Conservation (phyloP, 331 rosid species). For the Cucumis variabilis region DNA sequence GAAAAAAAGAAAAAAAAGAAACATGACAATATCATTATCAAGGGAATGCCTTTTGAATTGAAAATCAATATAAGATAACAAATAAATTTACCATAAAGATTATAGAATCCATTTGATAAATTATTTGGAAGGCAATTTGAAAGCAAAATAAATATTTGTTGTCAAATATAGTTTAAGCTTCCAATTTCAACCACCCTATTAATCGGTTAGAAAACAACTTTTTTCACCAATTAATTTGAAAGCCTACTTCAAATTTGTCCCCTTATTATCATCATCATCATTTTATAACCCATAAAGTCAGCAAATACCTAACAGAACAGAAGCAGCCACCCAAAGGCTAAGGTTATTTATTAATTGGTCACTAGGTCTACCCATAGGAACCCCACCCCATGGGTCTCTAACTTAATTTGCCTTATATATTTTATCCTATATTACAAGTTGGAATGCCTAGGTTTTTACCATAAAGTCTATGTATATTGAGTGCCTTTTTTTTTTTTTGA, state of each 20-base stretch:
- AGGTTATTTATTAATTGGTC: not conserved
- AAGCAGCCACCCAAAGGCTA: not conserved
- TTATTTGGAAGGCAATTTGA: not conserved
- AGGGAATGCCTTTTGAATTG: not conserved
- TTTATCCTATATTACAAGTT: not conserved
- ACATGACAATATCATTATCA: not conserved
- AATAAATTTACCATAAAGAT: not conserved
- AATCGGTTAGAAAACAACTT: not conserved
- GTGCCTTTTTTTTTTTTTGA: not conserved
- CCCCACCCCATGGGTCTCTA: not conserved
- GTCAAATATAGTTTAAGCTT: not conserved
- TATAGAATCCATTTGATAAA: not conserved
- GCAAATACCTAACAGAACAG: not conserved
- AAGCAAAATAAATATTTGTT: conserved; percentile 2
- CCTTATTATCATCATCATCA: not conserved
- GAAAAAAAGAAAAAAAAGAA: too few species aligned
- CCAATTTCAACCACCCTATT: not conserved
- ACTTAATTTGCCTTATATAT: not conserved
- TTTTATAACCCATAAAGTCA: not conserved
- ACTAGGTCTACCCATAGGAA: not conserved
- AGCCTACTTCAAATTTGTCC: not conserved
- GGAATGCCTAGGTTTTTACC: not conserved
- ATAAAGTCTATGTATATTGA: not conserved
- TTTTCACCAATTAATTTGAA: not conserved
- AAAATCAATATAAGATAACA: not conserved